Percentiles rank a stretch among this genome's conserved stretches.
These are phyloP conservation scores for Neurospora discreta DNA, from an alignment of 495 filamentous ascomycete genomes.

Conservation along the genomic window DNA sequence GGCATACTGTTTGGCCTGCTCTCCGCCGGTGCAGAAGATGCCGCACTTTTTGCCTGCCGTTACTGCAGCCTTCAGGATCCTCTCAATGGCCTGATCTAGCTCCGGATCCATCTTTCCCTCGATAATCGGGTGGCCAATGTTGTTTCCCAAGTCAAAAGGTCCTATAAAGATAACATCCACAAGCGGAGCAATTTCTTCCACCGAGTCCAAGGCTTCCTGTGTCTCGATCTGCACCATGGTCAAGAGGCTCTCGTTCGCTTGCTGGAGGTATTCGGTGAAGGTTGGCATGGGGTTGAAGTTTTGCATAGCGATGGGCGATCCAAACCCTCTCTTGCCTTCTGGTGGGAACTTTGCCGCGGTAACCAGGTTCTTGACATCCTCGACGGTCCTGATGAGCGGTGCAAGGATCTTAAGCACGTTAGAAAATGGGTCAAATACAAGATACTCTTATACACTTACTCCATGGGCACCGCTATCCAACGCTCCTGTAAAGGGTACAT, in stretches of 20 bases:
- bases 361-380: slow-evolving; percentile 50
- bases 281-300: slow-evolving; percentile 45
- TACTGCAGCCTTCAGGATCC: slow-evolving; percentile 49
- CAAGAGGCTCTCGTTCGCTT: slow-evolving; percentile 60
- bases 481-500: slow-evolving; percentile 35
- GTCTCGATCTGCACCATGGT: slow-evolving; percentile 82
- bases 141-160: slow-evolving; percentile 66
- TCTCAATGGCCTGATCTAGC: slow-evolving; percentile 55
- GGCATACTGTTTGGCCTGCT: slow-evolving; percentile 50
- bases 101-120: slow-evolving; percentile 51
- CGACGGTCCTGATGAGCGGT: slow-evolving; percentile 52
- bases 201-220: slow-evolving; percentile 53
- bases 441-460: slow-evolving; percentile 18
- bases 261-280: slow-evolving; percentile 55
- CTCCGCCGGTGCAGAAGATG: slow-evolving; percentile 62
- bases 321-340: slow-evolving; percentile 50
- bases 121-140: slow-evolving; percentile 60
- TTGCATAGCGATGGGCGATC: slow-evolving; percentile 56
- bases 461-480: slow-evolving; percentile 61
- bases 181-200: slow-evolving; percentile 62
- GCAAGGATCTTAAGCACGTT: slow-evolving; percentile 41
- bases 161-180: slow-evolving; percentile 71
- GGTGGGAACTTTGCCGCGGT: slow-evolving; percentile 57
- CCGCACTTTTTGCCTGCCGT: slow-evolving; percentile 62
- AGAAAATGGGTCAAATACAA: background rate